phyloP scores from a whole-genome alignment of 2,329 filamentous ascomycete species.

The Aspergillus sp. region DNA sequence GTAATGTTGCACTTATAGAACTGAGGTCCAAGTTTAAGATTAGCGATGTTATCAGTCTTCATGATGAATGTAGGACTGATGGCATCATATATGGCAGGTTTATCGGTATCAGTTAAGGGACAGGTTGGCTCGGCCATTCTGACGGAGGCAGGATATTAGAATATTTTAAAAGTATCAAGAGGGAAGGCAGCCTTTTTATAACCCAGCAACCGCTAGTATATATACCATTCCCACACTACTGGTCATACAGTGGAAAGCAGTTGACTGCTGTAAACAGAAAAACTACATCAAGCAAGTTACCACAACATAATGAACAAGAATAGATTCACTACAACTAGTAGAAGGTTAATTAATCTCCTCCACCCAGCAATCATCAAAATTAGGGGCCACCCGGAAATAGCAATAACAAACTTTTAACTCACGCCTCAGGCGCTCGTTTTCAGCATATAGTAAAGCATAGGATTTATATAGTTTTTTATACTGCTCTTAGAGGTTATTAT shows the following conservation, averaged over 20 bases:
- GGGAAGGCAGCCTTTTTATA: not conserved
- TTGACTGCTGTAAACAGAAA: not conserved
- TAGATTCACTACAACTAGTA: too few species aligned
- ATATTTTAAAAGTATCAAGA: not conserved
- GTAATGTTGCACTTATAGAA: not conserved
- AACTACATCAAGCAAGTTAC: not conserved
- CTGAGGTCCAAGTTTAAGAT: not conserved
- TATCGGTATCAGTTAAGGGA: not conserved
- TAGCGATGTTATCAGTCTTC: not conserved
- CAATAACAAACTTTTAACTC: not conserved
- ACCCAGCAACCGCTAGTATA: not conserved
- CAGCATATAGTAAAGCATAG: not conserved
- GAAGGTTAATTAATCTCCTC: not conserved
- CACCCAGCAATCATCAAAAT: not conserved
- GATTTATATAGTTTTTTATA: not conserved
- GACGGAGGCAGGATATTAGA: not conserved
- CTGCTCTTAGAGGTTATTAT: slow-evolving; percentile 1
- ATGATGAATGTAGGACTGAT: not conserved
- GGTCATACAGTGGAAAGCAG: not conserved
- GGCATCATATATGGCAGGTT: not conserved
- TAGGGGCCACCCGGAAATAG: not conserved
- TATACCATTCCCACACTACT: not conserved
- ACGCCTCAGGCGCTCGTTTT: slow-evolving; percentile 2
- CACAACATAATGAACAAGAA: not conserved
- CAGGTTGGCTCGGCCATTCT: not conserved